Percentiles rank a stretch among this genome's conserved stretches.
These are phyloP conservation scores for Pharnaceum exiguum DNA, from an alignment of 148 eudicot genomes.

Conservation along the genomic window DNA sequence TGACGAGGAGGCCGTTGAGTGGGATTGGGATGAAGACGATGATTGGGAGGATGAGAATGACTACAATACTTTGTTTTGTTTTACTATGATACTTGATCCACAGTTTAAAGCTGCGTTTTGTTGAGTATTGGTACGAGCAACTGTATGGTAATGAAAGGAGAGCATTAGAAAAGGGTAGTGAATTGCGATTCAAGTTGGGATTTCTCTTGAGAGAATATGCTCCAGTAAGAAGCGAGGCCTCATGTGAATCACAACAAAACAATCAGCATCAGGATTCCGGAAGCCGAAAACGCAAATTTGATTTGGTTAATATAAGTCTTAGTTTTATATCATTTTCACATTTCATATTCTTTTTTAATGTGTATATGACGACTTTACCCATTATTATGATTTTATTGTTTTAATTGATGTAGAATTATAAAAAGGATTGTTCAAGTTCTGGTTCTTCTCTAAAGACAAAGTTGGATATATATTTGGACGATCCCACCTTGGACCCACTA, in stretches of 20 bases:
- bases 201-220: not conserved
- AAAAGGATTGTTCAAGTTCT: no score
- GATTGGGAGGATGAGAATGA: not conserved
- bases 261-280: no score
- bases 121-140: not conserved
- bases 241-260: not conserved
- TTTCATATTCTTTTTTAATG: not conserved
- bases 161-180: not conserved
- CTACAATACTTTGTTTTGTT: not conserved
- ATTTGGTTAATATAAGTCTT: not conserved
- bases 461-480: conserved; percentile 16
- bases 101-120: conserved; percentile 3
- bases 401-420: no score
- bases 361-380: no score
- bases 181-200: not conserved
- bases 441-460: no score
- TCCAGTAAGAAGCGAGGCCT: not conserved
- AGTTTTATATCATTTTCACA: not conserved
- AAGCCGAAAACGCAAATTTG: not conserved
- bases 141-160: not conserved
- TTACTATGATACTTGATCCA: conserved; percentile 9
- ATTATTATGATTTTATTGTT: no score
- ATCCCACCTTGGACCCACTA: not conserved
- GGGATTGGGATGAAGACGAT: no score
- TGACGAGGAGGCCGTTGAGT: no score